Conservation (phyloP, 2,329 filamentous ascomycete genomes). For the Periconia sp. region DNA sequence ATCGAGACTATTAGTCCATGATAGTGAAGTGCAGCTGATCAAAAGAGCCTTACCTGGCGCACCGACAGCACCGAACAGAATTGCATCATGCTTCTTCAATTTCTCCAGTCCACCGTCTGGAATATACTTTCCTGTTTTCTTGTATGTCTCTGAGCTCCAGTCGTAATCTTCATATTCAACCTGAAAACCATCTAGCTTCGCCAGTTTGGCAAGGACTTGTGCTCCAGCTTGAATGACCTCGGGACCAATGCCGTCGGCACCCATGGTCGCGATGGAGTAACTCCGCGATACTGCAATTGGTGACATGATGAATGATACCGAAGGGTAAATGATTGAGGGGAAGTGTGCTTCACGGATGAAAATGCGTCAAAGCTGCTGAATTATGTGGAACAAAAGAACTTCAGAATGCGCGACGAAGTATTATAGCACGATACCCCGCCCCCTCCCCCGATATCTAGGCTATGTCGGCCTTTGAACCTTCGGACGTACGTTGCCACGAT, state of each 20-base stretch:
- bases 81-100: slow-evolving; percentile 67
- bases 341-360: too few relatives aligned
- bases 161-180: slow-evolving; percentile 68
- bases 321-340: too few relatives aligned
- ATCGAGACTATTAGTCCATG: slow-evolving; percentile 15
- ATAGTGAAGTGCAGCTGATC: too few relatives aligned
- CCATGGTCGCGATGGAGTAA: slow-evolving; percentile 56
- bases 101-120: slow-evolving; percentile 65
- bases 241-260: slow-evolving; percentile 72
- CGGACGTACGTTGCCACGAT: too few relatives aligned
- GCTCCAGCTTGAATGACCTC: slow-evolving; percentile 72
- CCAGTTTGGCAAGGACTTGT: slow-evolving; percentile 63
- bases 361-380: too few relatives aligned
- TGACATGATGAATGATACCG: slow-evolving; percentile 28
- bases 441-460: too few relatives aligned
- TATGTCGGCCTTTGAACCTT: too few relatives aligned
- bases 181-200: slow-evolving; percentile 60
- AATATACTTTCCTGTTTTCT: slow-evolving; percentile 69
- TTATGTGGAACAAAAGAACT: too few relatives aligned
- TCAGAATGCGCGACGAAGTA: too few relatives aligned
- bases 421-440: too few relatives aligned
- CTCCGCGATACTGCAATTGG: slow-evolving; percentile 27
- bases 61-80: slow-evolving; percentile 72
- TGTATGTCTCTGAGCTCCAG: slow-evolving; percentile 72
- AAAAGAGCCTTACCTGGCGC: slow-evolving; percentile 56